Conservation (phyloP, 345 rosid species). For the Gossypium rotundifolium region DNA sequence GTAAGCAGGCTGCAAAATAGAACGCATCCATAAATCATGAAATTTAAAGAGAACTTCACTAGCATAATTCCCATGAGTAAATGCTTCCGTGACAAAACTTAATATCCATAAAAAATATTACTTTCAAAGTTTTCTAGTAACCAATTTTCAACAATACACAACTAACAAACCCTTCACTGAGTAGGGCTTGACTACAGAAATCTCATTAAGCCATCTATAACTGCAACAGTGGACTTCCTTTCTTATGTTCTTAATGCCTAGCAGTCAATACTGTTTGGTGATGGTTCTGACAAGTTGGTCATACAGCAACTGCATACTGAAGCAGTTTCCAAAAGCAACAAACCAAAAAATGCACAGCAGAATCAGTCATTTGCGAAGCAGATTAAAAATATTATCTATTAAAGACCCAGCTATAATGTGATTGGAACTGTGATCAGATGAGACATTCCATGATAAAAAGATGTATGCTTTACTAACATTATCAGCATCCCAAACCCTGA, state of each 20-base stretch:
- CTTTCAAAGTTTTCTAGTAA: neutral
- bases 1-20: slow-evolving; percentile 44
- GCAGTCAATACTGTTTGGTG: neutral
- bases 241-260: neutral
- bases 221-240: neutral
- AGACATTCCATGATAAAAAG: neutral
- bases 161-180: neutral
- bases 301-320: neutral
- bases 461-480: slow-evolving; percentile 34
- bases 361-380: neutral
- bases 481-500: slow-evolving; percentile 64
- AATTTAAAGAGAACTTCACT: neutral
- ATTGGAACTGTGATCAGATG: neutral
- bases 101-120: neutral
- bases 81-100: neutral
- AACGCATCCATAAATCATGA: neutral
- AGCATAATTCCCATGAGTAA: neutral
- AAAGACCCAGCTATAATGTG: slow-evolving; percentile 2
- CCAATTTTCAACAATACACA: neutral
- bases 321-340: neutral
- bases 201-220: neutral
- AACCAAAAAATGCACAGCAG: neutral
- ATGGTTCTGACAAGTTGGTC: neutral
- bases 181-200: neutral
- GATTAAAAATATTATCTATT: neutral